Percentiles rank a stretch among this genome's conserved stretches.
These are phyloP conservation scores for Lentinula guzmanii DNA, from an alignment of 768 basidiomycete genomes.

Conservation along the genomic window DNA sequence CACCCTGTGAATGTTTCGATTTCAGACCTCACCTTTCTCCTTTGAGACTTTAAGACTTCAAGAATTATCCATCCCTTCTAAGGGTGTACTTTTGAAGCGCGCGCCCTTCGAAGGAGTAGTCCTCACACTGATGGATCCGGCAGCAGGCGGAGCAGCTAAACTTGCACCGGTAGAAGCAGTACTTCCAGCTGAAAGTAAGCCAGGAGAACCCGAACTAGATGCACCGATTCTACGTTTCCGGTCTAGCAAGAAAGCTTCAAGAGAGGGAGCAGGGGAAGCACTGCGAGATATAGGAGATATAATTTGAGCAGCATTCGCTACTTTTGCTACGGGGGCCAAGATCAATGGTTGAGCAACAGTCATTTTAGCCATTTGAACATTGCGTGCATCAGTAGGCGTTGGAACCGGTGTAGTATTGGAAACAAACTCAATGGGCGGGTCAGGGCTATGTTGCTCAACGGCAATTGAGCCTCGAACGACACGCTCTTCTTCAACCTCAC, in stretches of 20 bases:
- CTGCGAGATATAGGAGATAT: conserved; percentile 23
- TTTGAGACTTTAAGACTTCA: background rate
- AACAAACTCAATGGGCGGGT: background rate
- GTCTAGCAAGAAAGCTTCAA: conserved; percentile 64
- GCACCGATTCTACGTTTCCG: conserved; percentile 49
- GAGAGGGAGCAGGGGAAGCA: conserved; percentile 46
- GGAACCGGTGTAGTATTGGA: background rate
- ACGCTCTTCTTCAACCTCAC: background rate
- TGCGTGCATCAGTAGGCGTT: background rate
- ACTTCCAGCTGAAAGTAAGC: background rate
- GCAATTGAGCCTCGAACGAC: background rate
- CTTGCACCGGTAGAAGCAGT: conserved; percentile 4
- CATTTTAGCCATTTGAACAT: background rate
- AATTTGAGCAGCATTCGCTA: conserved; percentile 9
- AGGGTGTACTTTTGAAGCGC: conserved; percentile 72
- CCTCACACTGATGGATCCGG: conserved; percentile 12
- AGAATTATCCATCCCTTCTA: conserved; percentile 32
- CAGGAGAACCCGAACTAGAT: conserved; percentile 11
- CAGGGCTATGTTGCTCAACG: background rate
- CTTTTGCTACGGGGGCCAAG: conserved; percentile 6
- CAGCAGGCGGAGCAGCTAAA: conserved; percentile 10
- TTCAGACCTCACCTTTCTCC: background rate
- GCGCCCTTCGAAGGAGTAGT: conserved; percentile 34
- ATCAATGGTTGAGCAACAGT: conserved; percentile 8
- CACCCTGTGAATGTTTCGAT: no score